A percentile compares a stretch with the other conserved stretches of the same genome.
Evolutionary conservation across 2,329 filamentous ascomycete species (phyloP).

Genomic region (Fusarium sterilihyphosum): DNA sequence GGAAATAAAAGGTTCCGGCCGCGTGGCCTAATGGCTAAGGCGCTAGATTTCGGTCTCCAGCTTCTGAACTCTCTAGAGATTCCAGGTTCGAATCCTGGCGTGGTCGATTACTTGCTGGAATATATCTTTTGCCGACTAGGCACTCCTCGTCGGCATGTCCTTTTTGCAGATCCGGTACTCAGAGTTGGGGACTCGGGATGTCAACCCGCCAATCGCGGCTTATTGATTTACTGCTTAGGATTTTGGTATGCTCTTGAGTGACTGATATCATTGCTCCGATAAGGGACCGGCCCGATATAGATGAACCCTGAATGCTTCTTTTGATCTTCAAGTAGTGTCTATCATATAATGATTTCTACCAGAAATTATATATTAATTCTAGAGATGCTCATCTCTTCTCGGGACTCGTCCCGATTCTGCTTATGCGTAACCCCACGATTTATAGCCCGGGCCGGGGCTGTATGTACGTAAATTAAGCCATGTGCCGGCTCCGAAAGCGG

Average conservation of each 20-base stretch:
- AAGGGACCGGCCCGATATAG: conserved; percentile 3
- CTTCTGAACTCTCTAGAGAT: conserved; percentile 51
- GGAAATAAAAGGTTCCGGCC: conserved; percentile 40
- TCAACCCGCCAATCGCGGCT: conserved; percentile 1
- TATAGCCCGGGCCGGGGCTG: conserved; percentile 18
- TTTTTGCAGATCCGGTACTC: not conserved
- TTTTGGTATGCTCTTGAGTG: not conserved
- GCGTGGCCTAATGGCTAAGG: conserved; percentile 57
- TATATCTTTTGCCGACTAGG: not conserved
- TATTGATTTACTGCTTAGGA: not conserved
- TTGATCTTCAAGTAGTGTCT: not conserved
- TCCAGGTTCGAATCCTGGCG: conserved; percentile 55
- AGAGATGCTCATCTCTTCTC: not conserved
- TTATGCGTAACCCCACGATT: conserved; percentile 28
- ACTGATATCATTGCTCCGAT: not conserved
- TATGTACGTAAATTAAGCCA: conserved; percentile 27
- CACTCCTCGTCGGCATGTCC: not conserved
- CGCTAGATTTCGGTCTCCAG: conserved; percentile 53
- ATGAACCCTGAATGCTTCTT: not conserved
- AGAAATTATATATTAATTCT: not conserved
- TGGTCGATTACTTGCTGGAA: conserved; percentile 44
- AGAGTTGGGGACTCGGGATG: not conserved
- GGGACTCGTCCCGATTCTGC: conserved; percentile 24
- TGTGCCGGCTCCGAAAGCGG: conserved; percentile 45
- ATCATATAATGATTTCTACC: not conserved